Base-by-base conservation (phyloP, 2,329 filamentous ascomycete species). In the Ceratocystis colombiana region DNA sequence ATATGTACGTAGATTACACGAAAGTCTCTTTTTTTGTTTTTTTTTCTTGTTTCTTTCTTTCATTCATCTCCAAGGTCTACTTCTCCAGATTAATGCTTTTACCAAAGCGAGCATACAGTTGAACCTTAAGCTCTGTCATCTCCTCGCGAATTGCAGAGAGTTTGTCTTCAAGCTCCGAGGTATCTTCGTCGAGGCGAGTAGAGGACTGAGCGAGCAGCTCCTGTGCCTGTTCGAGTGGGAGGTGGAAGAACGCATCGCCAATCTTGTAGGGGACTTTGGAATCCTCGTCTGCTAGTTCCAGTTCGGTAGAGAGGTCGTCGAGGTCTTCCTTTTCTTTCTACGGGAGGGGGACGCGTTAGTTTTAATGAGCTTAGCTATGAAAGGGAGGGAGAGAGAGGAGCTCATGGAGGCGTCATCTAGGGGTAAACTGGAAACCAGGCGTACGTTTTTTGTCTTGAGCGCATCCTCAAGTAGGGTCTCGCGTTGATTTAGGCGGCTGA, bases 241-340 rank as follows among this genome's bases (percentile, higher is more conserved):
- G 78, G 68, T 90, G 88, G 75, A 97, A 89, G 78, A 97, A 99
- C 5, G 91, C 89, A 75, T 97, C 94, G 70, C 94, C 94, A 67
- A 99, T 90, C 78, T 96, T 96, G 80, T 97, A 97, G 89, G 90
- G 92, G 25, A 99, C 86, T 73, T 88, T 86, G 64, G 96, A 91
- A 71, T 97, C 93, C 75, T 99, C 94, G 75, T 97, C 93, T 64
- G 90, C 90, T 20, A 99, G 84, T 77, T 99, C 94, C 61, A 99
- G 82, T 75, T 99, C 94, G 65, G 82, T 89, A 1, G 88, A 88
- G 65, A 99, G 83, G 75, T 99, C 94, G 74, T 97, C 92, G 2
- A 97, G 84, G 73, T 97, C 94, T 76, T 99, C 94, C 78, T 96
- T 97, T 76, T 97, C 93, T 79, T 97, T 97, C 93, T 97, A 73